These are phyloP conservation scores for Vinca minor DNA, from an alignment of 257 asterid species.

Conservation along the genomic window DNA sequence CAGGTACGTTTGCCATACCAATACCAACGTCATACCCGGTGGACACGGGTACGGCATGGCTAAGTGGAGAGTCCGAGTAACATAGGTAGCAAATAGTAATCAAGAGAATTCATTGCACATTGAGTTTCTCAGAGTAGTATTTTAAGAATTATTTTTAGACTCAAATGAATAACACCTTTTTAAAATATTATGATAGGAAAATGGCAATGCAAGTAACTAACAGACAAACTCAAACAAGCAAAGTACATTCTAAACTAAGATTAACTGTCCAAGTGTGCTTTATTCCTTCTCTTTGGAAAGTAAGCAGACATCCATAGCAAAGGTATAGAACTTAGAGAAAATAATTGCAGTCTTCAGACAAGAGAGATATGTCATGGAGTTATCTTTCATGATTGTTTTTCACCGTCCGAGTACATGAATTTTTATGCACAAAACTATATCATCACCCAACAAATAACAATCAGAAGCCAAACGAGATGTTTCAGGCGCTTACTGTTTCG, in stretches of 20 bases:
- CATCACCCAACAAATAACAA: not conserved
- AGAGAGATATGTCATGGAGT: not conserved
- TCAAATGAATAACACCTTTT: not conserved
- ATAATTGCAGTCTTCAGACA: not conserved
- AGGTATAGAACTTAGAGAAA: not conserved
- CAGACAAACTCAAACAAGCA: not conserved
- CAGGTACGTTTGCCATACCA: too few species aligned
- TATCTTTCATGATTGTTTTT: not conserved
- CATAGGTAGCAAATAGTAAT: too few species aligned
- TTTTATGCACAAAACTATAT: not conserved
- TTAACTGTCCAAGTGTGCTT: not conserved
- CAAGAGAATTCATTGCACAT: not conserved
- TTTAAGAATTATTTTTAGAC: too few species aligned
- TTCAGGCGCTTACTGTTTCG: not conserved
- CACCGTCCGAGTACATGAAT: not conserved
- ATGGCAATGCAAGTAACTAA: not conserved
- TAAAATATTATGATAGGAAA: not conserved
- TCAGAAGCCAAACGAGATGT: not conserved
- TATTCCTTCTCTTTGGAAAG: not conserved
- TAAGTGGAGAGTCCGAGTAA: too few species aligned
- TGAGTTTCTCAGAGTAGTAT: not conserved
- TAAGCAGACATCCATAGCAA: not conserved
- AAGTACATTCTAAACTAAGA: not conserved
- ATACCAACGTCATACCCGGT: too few species aligned
- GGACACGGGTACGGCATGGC: too few species aligned